These are phyloP conservation scores for Apiotrichum veenhuisii DNA, from an alignment of 1,284 basidiomycete genomes.

Conservation along the genomic window DNA sequence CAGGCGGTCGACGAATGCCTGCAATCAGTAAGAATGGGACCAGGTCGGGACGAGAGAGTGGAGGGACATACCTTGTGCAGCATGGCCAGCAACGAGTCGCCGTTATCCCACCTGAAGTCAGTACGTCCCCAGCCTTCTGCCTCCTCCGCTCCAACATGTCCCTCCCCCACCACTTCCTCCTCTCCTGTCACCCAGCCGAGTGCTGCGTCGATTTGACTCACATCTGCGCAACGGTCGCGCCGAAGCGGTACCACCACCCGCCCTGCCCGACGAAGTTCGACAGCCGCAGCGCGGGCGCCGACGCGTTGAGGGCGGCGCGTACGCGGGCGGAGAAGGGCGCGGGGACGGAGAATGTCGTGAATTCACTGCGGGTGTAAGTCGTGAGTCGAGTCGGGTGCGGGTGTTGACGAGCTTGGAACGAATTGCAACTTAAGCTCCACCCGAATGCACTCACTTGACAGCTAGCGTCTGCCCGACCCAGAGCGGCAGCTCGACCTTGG, in stretches of 20 bases:
- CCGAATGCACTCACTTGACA: conserved; percentile 63
- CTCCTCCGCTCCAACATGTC: background rate
- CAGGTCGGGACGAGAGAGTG: background rate
- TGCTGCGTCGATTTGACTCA: background rate
- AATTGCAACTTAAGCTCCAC: no score
- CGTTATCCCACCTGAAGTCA: no score
- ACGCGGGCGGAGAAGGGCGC: conserved; percentile 69
- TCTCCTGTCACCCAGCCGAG: no score
- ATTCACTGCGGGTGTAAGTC: conserved; percentile 57
- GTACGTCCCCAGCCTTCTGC: conserved; percentile 13
- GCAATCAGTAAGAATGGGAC: background rate
- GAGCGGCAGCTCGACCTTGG: conserved; percentile 73
- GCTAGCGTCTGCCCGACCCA: conserved; percentile 82
- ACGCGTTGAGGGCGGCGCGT: conserved; percentile 76
- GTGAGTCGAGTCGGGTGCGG: no score
- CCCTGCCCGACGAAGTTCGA: conserved; percentile 77
- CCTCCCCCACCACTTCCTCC: no score
- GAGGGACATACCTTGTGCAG: conserved; percentile 59
- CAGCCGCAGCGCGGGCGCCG: conserved; percentile 72
- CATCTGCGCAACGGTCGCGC: conserved; percentile 64
- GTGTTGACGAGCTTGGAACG: conserved; percentile 9
- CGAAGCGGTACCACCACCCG: conserved; percentile 84
- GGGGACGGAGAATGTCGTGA: conserved; percentile 79
- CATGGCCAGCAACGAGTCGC: conserved; percentile 51
- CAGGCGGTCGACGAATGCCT: conserved; percentile 76